These are phyloP conservation scores for Teunomyces kruisii DNA, from an alignment of 805 yeast species.

Conservation along the genomic window DNA sequence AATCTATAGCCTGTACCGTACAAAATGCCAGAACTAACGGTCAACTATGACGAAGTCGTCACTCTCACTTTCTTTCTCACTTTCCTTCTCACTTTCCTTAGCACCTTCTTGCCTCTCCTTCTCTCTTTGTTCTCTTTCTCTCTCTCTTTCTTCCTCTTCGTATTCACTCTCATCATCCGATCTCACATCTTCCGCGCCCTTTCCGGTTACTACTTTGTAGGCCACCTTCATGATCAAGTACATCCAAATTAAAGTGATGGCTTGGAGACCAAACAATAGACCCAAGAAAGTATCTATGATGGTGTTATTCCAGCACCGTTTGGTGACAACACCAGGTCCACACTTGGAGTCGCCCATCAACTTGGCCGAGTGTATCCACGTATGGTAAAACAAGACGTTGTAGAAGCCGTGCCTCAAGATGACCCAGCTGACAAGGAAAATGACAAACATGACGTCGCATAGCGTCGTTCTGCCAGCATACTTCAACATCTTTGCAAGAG, in stretches of 20 bases:
- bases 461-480: constrained; percentile 59
- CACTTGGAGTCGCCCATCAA: constrained; percentile 39
- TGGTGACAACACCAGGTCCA: constrained; percentile 26
- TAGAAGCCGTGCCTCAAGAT: constrained; percentile 70
- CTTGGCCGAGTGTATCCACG: constrained; percentile 40
- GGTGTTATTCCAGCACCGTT: constrained; percentile 51
- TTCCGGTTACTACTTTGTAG: constrained; percentile 65
- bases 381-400: constrained; percentile 63
- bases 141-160: constrained; percentile 4
- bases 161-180: constrained; percentile 70
- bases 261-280: constrained; percentile 65
- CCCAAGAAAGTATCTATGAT: constrained; percentile 49
- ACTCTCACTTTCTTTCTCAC: not conserved
- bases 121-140: not conserved
- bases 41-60: not conserved
- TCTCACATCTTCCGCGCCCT: constrained; percentile 81
- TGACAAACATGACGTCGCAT: constrained; percentile 69
- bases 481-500: constrained; percentile 74
- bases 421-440: constrained; percentile 71
- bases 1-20: not conserved
- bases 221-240: constrained; percentile 71
- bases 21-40: not conserved
- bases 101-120: not conserved
- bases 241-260: constrained; percentile 71
- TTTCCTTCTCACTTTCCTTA: not conserved